These are phyloP conservation scores for Colletotrichum costaricense DNA, from an alignment of 2,329 filamentous ascomycete genomes.

Conservation along the genomic window DNA sequence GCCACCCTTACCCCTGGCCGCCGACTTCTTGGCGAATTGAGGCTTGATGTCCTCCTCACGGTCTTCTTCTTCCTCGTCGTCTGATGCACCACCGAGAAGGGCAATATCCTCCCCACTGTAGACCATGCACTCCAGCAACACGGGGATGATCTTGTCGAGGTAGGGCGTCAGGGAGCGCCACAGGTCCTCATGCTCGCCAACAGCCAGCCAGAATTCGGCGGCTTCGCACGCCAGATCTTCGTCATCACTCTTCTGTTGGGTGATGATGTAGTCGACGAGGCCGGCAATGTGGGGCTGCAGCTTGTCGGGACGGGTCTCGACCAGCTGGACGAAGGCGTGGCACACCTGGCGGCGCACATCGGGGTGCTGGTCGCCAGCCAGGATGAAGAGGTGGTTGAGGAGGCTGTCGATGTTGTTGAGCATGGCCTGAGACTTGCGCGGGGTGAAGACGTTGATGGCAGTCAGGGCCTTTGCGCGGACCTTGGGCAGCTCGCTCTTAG, in stretches of 20 bases:
- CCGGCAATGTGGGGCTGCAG: conserved; percentile 88
- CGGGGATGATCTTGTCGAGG: conserved; percentile 86
- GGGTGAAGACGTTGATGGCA: conserved; percentile 92
- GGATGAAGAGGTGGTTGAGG: conserved; percentile 82
- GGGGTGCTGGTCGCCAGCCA: conserved; percentile 80
- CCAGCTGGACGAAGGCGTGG: conserved; percentile 90
- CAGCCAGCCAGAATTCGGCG: conserved; percentile 96
- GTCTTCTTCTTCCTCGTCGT: conserved; percentile 93
- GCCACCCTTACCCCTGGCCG: conserved; percentile 68
- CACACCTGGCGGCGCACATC: conserved; percentile 95
- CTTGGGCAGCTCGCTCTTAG: conserved; percentile 78
- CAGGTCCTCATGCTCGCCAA: conserved; percentile 87
- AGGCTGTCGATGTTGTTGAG: conserved; percentile 84
- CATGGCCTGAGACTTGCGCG: conserved; percentile 85
- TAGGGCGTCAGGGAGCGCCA: conserved; percentile 82
- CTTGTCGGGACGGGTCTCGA: conserved; percentile 91
- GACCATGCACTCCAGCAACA: conserved; percentile 93
- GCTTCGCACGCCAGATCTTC: conserved; percentile 93
- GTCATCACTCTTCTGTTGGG: conserved; percentile 88
- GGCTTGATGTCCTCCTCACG: conserved; percentile 92
- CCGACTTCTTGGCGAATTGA: conserved; percentile 80
- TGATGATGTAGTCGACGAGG: conserved; percentile 91
- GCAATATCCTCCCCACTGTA: conserved; percentile 95
- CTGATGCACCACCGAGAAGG: conserved; percentile 82
- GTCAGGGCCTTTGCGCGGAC: conserved; percentile 84